Evolutionary conservation across 1,284 basidiomycete species (phyloP).

Genomic region (Ustilago crameri): DNA sequence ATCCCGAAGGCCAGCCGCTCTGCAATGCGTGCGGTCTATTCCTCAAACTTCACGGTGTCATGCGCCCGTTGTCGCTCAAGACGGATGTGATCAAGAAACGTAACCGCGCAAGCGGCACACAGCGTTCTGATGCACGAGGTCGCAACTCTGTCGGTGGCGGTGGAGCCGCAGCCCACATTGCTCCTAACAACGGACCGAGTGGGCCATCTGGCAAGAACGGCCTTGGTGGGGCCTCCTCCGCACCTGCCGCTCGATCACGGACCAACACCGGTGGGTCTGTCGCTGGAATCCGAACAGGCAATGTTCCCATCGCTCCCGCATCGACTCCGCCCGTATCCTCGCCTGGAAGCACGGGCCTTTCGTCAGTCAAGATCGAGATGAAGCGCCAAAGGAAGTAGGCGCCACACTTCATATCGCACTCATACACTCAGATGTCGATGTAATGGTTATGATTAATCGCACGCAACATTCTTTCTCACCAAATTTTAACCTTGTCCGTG

Average conservation of each 20-base stretch:
- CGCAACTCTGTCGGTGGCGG: slow-evolving; percentile 15
- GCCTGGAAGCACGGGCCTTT: slow-evolving; percentile 32
- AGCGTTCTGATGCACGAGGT: slow-evolving; percentile 27
- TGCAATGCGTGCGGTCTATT: slow-evolving; percentile 71
- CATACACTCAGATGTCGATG: neutral
- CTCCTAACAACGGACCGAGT: slow-evolving; percentile 10
- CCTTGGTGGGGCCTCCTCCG: neutral
- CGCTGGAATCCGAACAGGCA: slow-evolving; percentile 44
- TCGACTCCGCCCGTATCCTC: slow-evolving; percentile 45
- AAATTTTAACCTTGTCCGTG: too few relatives aligned
- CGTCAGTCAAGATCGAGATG: slow-evolving; percentile 39
- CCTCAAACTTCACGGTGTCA: slow-evolving; percentile 93
- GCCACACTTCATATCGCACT: too few relatives aligned
- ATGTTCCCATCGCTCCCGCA: slow-evolving; percentile 48
- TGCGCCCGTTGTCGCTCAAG: slow-evolving; percentile 90
- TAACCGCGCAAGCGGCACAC: slow-evolving; percentile 58
- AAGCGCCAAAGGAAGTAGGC: slow-evolving; percentile 43
- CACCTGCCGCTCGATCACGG: slow-evolving; percentile 5
- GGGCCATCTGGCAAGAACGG: slow-evolving; percentile 13
- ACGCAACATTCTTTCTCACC: too few relatives aligned
- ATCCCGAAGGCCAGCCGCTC: slow-evolving; percentile 92
- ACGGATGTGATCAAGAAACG: slow-evolving; percentile 98
- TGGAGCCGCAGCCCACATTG: slow-evolving; percentile 24
- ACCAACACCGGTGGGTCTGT: slow-evolving; percentile 36
- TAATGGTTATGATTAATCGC: neutral